A percentile compares a stretch with the other conserved stretches of the same genome.
Conservation (phyloP, 305 asterid genomes). For the Solanum hybrid region DNA sequence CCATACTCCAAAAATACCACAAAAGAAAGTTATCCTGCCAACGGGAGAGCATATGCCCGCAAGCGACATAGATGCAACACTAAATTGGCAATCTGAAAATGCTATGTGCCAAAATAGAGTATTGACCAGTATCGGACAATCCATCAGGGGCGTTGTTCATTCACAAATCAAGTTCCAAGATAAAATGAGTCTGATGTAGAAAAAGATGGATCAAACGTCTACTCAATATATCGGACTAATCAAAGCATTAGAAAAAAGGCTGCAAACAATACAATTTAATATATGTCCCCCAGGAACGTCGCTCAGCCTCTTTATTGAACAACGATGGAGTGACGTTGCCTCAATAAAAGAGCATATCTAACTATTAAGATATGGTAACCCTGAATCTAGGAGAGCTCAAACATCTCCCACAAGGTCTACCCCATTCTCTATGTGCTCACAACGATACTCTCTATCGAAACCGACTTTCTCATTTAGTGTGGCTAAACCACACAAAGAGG, state of each 20-base stretch:
- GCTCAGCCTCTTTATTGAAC: not conserved
- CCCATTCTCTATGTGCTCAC: not conserved
- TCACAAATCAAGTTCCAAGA: too few relatives aligned
- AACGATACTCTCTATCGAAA: fast-evolving
- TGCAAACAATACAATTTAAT: too few relatives aligned
- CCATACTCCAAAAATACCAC: too few relatives aligned
- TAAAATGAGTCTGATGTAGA: not conserved
- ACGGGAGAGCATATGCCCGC: too few relatives aligned
- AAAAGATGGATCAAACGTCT: not conserved
- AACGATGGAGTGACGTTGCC: fast-evolving
- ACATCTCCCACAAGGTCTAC: not conserved
- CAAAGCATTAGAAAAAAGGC: not conserved
- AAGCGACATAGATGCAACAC: too few relatives aligned
- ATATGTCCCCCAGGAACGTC: not conserved
- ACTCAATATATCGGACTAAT: not conserved
- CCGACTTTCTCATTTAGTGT: not conserved
- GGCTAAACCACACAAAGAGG: not conserved
- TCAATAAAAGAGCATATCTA: not conserved
- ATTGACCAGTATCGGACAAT: too few relatives aligned
- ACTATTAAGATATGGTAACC: not conserved
- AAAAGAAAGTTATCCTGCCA: too few relatives aligned
- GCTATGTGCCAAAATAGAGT: too few relatives aligned
- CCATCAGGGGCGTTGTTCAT: too few relatives aligned
- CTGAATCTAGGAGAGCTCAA: too few relatives aligned
- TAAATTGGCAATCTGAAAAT: too few relatives aligned